Evolutionary conservation across 768 basidiomycete species (phyloP).

Genomic region (Lactarius akahatsu): DNA sequence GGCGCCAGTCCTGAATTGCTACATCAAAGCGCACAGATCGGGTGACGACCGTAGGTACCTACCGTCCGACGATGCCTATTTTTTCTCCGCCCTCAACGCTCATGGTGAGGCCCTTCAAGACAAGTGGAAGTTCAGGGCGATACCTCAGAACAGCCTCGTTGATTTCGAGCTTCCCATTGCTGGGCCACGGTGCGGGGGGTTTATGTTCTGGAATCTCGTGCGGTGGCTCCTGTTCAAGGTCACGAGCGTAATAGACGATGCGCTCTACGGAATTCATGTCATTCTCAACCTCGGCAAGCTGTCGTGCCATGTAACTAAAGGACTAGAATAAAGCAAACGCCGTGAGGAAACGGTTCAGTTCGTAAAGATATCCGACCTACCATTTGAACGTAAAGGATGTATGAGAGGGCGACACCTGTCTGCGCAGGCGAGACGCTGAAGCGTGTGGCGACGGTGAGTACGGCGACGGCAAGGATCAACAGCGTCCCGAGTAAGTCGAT

Average conservation of each 20-base stretch:
- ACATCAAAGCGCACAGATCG: slow-evolving; percentile 6
- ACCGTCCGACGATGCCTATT: too few relatives aligned
- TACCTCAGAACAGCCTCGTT: slow-evolving; percentile 77
- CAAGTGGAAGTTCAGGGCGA: slow-evolving; percentile 82
- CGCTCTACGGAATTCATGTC: slow-evolving; percentile 90
- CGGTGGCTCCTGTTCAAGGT: slow-evolving; percentile 80
- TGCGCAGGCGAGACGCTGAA: slow-evolving; percentile 76
- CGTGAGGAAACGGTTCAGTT: not conserved
- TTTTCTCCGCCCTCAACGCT: too few relatives aligned
- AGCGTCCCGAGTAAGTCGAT: slow-evolving; percentile 80
- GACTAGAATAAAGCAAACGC: slow-evolving; percentile 37
- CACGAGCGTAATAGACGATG: slow-evolving; percentile 74
- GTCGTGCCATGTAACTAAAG: slow-evolving; percentile 75
- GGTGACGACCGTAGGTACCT: too few relatives aligned
- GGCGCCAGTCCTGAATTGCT: slow-evolving; percentile 59
- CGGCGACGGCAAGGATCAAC: slow-evolving; percentile 73
- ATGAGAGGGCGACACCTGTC: slow-evolving; percentile 74
- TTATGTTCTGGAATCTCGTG: slow-evolving; percentile 60
- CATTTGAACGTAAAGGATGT: slow-evolving; percentile 78
- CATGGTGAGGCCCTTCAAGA: slow-evolving; percentile 78
- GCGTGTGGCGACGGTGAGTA: slow-evolving; percentile 75
- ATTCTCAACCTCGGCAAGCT: slow-evolving; percentile 85
- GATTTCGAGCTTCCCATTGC: slow-evolving; percentile 69
- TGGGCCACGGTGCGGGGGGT: slow-evolving; percentile 71
- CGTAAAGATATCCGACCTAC: slow-evolving; percentile 34